Evolutionary conservation across 306 rosid genomes (phyloP), one percentile per base, ranked within the genome.

Genomic region (Cicer bijugum): DNA sequence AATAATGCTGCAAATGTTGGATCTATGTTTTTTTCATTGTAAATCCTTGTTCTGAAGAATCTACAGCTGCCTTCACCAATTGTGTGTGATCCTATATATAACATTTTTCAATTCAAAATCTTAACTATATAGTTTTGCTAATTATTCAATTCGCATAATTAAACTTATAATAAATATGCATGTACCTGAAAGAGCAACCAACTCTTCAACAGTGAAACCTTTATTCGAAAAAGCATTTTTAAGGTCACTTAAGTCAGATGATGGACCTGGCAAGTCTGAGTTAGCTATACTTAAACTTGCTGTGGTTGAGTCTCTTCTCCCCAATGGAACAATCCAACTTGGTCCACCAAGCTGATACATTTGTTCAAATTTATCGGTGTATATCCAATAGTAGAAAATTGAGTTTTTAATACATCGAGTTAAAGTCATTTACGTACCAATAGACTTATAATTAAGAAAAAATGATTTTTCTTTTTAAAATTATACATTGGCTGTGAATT

Each of bases 271-370:
- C 28, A 90, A 4, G 62, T 87, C 75, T 16, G 86, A 62, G 74
- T 84, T 87, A 4, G 94, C 89, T 8, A 37, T 28, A 68, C 78
- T 78, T 44, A 77, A 67, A 78, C 90, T 91, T 52, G 97, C 85
- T 12, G 90, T 84, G 45, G 90, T 85, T 17, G 97, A 81, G 72
- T 91, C 97, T 78, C 94, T 84, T 91, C 92, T 84, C 0, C 92
- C 97, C 67, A 91, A 68, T 53, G 0, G 79, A 12, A 89, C 90
- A 0, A 39, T 47, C 88, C 91, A 91, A 68, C 71, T 75, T 3
- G 67, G 62, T 38, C 92, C 94, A n/a, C 90, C 81, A 42, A 91
- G 80, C 97, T 91, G 61, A 15, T 10, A 43, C 8, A 38, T n/a
- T 51, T 10, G 2, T 35, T 16, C 66, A 77, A 77, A 20, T n/a